Conservation (phyloP, 208 protist genomes). For the Trypanosoma lewisi region DNA sequence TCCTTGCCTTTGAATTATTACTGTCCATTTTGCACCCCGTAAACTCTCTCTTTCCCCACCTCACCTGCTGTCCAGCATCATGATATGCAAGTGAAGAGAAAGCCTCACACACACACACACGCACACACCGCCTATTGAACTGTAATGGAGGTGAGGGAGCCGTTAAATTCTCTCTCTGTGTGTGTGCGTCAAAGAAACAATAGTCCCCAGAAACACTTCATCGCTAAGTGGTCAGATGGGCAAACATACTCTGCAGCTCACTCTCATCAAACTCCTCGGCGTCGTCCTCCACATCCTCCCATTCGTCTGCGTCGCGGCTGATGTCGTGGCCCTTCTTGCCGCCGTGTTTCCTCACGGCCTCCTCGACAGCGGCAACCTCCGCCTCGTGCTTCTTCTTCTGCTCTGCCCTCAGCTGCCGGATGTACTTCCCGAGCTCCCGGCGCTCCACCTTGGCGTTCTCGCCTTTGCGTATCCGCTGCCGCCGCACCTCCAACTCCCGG, state of each 20-base stretch:
- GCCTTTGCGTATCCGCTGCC: slow-evolving; percentile 59
- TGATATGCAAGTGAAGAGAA: too few species aligned
- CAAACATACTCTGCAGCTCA: slow-evolving; percentile 81
- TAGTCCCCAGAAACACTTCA: neutral
- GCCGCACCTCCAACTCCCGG: slow-evolving; percentile 62
- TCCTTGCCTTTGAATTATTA: neutral
- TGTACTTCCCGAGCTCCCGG: slow-evolving; percentile 88
- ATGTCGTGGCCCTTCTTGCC: slow-evolving; percentile 25
- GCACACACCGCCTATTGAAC: too few species aligned
- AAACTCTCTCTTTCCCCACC: too few species aligned
- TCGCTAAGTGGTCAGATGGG: slow-evolving; percentile 67
- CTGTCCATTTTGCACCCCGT: too few species aligned
- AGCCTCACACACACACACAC: too few species aligned
- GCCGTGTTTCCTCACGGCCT: slow-evolving; percentile 47
- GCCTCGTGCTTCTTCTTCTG: slow-evolving; percentile 71
- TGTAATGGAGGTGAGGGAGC: too few species aligned
- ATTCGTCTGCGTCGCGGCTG: slow-evolving; percentile 54
- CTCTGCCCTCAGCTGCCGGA: slow-evolving; percentile 77
- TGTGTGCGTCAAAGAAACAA: too few species aligned
- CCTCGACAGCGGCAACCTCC: slow-evolving; percentile 63
- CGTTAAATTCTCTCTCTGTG: too few species aligned
- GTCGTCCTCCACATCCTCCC: slow-evolving; percentile 34
- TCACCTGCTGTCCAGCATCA: too few species aligned
- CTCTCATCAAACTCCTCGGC: slow-evolving; percentile 38
- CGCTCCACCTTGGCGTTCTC: slow-evolving; percentile 79